phyloP scores from a whole-genome alignment of 306 rosid genomes.

The Castanea mollissima region DNA sequence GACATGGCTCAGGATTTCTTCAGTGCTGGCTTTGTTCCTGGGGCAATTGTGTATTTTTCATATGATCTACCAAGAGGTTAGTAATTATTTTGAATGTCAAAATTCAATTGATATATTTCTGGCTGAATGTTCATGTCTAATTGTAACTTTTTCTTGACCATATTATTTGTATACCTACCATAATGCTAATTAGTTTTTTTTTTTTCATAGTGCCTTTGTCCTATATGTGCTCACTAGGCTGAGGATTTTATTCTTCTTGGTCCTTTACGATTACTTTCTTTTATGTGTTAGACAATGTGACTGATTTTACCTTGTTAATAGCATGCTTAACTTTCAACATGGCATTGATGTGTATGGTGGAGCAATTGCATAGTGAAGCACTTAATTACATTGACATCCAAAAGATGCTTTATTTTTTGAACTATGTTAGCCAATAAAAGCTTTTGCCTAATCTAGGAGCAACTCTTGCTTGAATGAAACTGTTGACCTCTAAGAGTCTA shows the following conservation, averaged over 20 bases:
- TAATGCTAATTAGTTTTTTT: background rate
- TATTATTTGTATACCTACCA: background rate
- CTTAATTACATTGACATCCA: too few relatives aligned
- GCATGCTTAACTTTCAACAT: background rate
- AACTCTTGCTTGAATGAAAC: background rate
- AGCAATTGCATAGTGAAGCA: background rate
- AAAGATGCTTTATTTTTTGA: too few relatives aligned
- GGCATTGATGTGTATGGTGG: background rate
- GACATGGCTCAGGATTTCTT: slow-evolving; percentile 71
- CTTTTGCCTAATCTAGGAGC: background rate
- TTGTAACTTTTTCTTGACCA: background rate
- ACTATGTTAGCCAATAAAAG: too few relatives aligned
- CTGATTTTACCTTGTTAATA: background rate
- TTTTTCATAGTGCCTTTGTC: background rate
- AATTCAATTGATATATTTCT: background rate
- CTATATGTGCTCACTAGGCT: background rate
- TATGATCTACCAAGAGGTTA: slow-evolving; percentile 61
- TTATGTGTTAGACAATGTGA: background rate
- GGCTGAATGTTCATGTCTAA: background rate
- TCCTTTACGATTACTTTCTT: background rate
- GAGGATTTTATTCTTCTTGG: background rate
- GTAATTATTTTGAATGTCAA: slow-evolving; percentile 16
- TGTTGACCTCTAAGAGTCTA: background rate
- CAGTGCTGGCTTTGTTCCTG: slow-evolving; percentile 80
- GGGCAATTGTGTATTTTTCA: slow-evolving; percentile 84